phyloP scores from a whole-genome alignment of 1,284 basidiomycete species.

The Cutaneotrichosporon sp. region DNA sequence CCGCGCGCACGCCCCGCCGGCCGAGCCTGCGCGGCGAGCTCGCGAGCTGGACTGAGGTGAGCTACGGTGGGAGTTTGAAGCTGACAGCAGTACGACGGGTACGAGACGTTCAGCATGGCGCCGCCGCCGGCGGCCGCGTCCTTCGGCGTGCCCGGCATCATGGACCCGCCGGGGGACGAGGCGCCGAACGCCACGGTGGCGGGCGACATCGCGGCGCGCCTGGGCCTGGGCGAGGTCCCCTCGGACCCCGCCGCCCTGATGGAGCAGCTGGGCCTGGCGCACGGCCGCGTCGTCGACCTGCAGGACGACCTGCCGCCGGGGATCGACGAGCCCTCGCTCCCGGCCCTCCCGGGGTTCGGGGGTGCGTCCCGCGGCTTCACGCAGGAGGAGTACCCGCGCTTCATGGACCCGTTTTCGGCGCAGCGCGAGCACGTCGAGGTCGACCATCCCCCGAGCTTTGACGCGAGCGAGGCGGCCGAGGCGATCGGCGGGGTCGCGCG shows the following conservation, averaged over 20 bases:
- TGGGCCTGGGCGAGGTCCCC: slow-evolving; percentile 20
- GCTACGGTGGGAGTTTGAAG: slow-evolving; percentile 9
- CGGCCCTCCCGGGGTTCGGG: slow-evolving; percentile 43
- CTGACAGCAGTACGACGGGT: slow-evolving; percentile 50
- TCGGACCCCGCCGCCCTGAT: slow-evolving; percentile 38
- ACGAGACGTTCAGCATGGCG: slow-evolving; percentile 53
- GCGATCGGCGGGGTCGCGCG: slow-evolving; percentile 29
- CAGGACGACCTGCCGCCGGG: slow-evolving; percentile 54
- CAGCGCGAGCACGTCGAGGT: slow-evolving; percentile 5
- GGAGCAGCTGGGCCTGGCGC: slow-evolving; percentile 51
- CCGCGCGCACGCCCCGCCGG: background rate
- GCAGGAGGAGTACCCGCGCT: slow-evolving; percentile 5
- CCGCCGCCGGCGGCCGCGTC: slow-evolving; percentile 48
- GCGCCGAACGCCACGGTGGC: slow-evolving; percentile 29
- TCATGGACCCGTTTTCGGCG: slow-evolving; percentile 11
- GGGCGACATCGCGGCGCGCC: slow-evolving; percentile 41
- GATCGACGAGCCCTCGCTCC: slow-evolving; percentile 54
- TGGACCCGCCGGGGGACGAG: slow-evolving; percentile 50
- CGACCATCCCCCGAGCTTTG: slow-evolving; percentile 46
- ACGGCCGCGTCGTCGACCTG: slow-evolving; percentile 52
- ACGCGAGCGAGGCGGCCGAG: slow-evolving; percentile 49
- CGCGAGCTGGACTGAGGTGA: slow-evolving; percentile 49
- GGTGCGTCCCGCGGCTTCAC: background rate
- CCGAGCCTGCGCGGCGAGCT: slow-evolving; percentile 37
- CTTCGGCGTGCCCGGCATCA: slow-evolving; percentile 43